Percentiles rank a stretch among this genome's conserved stretches.
These are phyloP conservation scores for Ambrosia trifida DNA, from an alignment of 129 eudicot genomes.

Conservation along the genomic window DNA sequence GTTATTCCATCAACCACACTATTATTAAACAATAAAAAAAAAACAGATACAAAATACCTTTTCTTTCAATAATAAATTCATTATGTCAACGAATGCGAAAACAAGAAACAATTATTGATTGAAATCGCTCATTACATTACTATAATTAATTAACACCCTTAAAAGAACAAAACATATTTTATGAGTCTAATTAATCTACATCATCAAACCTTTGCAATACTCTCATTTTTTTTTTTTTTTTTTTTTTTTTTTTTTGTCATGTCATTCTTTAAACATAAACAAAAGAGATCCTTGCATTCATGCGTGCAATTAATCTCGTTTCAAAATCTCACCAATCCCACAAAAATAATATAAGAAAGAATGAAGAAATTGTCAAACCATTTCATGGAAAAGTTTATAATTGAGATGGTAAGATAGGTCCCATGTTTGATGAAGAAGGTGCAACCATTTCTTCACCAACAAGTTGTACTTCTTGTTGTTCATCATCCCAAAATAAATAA, in stretches of 20 bases:
- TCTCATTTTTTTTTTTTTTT: conserved; percentile 27
- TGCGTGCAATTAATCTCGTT: conserved; percentile 15
- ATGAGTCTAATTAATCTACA: conserved; percentile 22
- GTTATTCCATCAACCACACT: too few species aligned
- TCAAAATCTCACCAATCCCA: conserved; percentile 44
- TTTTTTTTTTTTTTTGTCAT: conserved; percentile 26
- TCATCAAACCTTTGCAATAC: conserved; percentile 34
- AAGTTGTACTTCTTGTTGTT: conserved; percentile 43
- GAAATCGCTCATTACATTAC: conserved; percentile 29
- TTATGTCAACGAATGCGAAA: conserved; percentile 3
- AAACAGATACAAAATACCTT: neutral
- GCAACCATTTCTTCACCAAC: conserved; percentile 45
- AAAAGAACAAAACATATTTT: conserved; percentile 20
- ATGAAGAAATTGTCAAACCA: conserved; percentile 18
- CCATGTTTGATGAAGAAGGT: conserved; percentile 52
- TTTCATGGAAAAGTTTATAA: conserved; percentile 36
- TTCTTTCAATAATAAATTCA: neutral
- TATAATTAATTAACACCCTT: conserved; percentile 31
- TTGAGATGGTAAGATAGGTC: conserved; percentile 53
- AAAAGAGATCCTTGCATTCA: conserved; percentile 32
- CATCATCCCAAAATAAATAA: conserved; percentile 75
- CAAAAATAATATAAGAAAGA: conserved; percentile 12
- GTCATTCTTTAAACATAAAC: conserved; percentile 33
- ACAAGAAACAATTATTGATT: neutral
- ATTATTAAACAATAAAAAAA: too few species aligned